A percentile compares a stretch with the other conserved stretches of the same genome.
Conservation (phyloP, 1,284 basidiomycete genomes). For the Cutaneotrichosporon spelunceum region DNA sequence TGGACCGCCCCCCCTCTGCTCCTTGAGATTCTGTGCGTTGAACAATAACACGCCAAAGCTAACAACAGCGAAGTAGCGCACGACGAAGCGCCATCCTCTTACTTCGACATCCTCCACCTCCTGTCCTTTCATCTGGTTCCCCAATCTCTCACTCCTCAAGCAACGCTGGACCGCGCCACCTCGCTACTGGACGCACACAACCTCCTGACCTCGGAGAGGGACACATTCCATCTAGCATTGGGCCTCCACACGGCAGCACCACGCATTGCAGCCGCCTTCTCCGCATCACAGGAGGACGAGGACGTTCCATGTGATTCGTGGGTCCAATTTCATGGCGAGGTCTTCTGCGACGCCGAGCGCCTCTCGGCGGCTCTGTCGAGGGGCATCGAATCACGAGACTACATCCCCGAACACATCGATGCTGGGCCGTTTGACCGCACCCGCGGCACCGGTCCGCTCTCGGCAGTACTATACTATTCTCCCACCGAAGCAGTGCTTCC, state of each 20-base stretch:
- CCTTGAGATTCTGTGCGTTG: constrained; percentile 75
- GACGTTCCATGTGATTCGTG: constrained; percentile 66
- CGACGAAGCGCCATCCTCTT: constrained; percentile 64
- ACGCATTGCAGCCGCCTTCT: constrained; percentile 45
- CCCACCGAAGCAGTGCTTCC: constrained; percentile 60
- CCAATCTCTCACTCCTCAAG: constrained; percentile 24
- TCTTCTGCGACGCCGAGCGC: constrained; percentile 67
- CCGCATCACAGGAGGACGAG: constrained; percentile 54
- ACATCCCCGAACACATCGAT: not conserved
- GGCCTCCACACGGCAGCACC: constrained; percentile 44
- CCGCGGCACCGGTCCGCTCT: constrained; percentile 52
- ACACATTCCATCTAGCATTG: constrained; percentile 53
- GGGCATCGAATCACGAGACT: constrained; percentile 53
- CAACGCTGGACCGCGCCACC: constrained; percentile 30
- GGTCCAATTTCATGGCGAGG: constrained; percentile 81
- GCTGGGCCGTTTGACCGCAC: constrained; percentile 65
- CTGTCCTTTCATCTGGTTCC: constrained; percentile 56
- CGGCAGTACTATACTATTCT: constrained; percentile 67
- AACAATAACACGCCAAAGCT: constrained; percentile 19
- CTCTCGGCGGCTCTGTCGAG: constrained; percentile 59
- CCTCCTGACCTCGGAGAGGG: constrained; percentile 36
- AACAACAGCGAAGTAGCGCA: constrained; percentile 59
- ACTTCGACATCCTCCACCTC: constrained; percentile 66
- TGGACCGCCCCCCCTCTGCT: constrained; percentile 73
- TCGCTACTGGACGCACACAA: constrained; percentile 31